Evolutionary conservation across 805 yeast species (phyloP), one percentile per base, ranked within the genome.

Genomic region (Ogataea henricii): DNA sequence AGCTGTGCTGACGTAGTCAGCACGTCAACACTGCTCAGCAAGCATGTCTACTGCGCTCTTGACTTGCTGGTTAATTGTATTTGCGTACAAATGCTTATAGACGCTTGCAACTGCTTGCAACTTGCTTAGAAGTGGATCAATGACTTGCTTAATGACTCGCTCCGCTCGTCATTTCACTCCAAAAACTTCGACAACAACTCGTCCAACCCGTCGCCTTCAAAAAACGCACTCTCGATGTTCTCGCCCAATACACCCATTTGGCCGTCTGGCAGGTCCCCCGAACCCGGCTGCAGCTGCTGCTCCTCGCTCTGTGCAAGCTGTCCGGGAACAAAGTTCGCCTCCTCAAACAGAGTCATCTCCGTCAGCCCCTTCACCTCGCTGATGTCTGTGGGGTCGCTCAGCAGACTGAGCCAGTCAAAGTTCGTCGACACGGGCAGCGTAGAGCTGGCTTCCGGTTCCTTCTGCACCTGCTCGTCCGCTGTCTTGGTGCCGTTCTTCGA

Each of bases 391-490:
- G 51, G 53, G 26, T 47, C 49, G 30, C 32, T 41, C 18, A 47
- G 10, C 12, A 42, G 51, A 3, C 49, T 45, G 4, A 49, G 47
- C 56, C 56, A 52, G 20, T 49, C 51, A 18, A 18, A 25, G 20
- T 35, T 17, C 8, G 25, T 9, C 18, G 9, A n/a, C 32, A 10
- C 22, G 13, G 34, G 4, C 16, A 6, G 34, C 27, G 27, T 25
- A 8, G 30, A 6, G 8, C 30, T 8, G 30, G 10, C 4, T 9
- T 27, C 30, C 30, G 5, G 30, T 25, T 10, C 10, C 27, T 25
- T 7, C 30, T 14, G 10, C n/a, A 27, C 30, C 13, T 14, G 30
- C 10, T 12, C 4, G 30, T 14, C n/a, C 13, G 14, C 30, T n/a
- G n/a, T n/a, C n/a, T n/a, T n/a, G n/a, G n/a, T n/a, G n/a, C n/a